Percentiles rank a stretch among this genome's conserved stretches.
phyloP scores from a whole-genome alignment of 2,329 filamentous ascomycete genomes.

The Xenosphaeropsis pyriputrescens region DNA sequence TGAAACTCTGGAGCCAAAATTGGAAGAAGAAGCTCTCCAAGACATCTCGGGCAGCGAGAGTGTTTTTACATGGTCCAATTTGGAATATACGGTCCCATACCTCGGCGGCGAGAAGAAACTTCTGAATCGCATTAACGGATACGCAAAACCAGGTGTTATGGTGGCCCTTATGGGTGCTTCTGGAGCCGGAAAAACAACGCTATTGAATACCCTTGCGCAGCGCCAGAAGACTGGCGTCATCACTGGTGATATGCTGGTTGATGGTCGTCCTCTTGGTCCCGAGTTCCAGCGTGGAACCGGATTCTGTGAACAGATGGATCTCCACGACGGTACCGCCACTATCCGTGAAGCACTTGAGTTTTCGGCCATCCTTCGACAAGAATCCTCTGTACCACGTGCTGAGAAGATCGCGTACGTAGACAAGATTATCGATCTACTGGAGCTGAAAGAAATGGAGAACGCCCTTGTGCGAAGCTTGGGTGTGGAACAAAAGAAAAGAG shows the following conservation, averaged over 20 bases:
- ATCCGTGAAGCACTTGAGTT: conserved; percentile 57
- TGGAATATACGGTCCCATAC: conserved; percentile 61
- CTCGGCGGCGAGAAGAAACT: conserved; percentile 44
- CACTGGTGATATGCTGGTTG: conserved; percentile 57
- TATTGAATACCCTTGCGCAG: conserved; percentile 63
- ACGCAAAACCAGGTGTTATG: conserved; percentile 67
- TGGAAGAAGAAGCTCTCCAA: conserved; percentile 24
- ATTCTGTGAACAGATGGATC: conserved; percentile 58
- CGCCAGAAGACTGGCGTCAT: conserved; percentile 48
- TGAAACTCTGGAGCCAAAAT: conserved; percentile 3
- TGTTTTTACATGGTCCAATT: conserved; percentile 57
- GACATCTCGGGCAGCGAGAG: conserved; percentile 40
- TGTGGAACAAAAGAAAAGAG: conserved; percentile 50
- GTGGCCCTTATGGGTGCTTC: conserved; percentile 71
- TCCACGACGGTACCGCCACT: conserved; percentile 53
- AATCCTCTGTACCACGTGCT: conserved; percentile 31
- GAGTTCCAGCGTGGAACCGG: conserved; percentile 57
- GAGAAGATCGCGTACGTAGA: conserved; percentile 56
- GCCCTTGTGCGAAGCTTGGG: conserved; percentile 49
- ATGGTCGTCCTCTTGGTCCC: conserved; percentile 42
- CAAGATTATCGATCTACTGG: conserved; percentile 48
- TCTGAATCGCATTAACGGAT: conserved; percentile 58
- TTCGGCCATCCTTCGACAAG: conserved; percentile 49
- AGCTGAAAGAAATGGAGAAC: conserved; percentile 51
- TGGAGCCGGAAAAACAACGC: conserved; percentile 71